phyloP scores from a whole-genome alignment of 176 grass and related monocot genomes.

The Musa acuminata region DNA sequence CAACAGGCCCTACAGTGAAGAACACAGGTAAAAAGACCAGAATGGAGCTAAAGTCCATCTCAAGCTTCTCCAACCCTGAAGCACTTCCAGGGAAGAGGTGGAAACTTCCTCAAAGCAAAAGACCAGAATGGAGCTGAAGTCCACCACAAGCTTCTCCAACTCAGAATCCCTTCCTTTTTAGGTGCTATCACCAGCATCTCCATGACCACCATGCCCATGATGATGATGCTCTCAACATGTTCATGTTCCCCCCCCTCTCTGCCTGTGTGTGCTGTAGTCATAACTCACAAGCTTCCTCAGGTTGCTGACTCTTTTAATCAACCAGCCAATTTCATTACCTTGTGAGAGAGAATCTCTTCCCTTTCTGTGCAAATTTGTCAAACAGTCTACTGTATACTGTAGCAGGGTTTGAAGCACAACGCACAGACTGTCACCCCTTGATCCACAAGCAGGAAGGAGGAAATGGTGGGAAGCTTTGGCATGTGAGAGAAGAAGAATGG shows the following conservation, averaged over 20 bases:
- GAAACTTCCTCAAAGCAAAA: no score
- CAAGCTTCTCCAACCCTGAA: background rate
- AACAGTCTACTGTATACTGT: background rate
- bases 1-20: background rate
- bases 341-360: background rate
- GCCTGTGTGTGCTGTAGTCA: background rate
- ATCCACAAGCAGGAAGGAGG: background rate
- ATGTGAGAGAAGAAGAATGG: conserved; percentile 2
- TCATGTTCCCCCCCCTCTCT: background rate
- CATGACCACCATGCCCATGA: no score
- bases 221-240: background rate
- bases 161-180: no score
- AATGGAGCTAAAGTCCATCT: background rate
- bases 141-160: no score
- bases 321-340: no score
- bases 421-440: background rate
- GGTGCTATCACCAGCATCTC: no score
- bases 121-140: no score
- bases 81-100: background rate
- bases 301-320: background rate
- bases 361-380: background rate
- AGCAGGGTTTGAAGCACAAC: background rate
- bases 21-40: background rate
- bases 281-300: background rate
- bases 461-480: conserved; percentile 1